phyloP scores from a whole-genome alignment of 2,329 filamentous ascomycete species.

The Scedosporium apiospermum region DNA sequence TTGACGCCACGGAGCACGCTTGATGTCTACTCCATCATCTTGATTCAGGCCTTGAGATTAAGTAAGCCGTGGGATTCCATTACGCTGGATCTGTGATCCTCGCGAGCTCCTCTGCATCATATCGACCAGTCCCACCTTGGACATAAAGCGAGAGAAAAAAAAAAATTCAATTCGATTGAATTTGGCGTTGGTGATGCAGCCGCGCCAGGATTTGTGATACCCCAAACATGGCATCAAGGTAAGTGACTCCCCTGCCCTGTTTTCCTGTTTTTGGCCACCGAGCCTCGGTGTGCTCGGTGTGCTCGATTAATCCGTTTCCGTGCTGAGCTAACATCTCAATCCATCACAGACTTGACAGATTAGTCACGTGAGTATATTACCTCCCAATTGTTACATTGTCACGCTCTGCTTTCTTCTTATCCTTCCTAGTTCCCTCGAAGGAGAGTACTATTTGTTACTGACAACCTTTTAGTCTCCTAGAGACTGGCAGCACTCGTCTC shows the following conservation, averaged over 20 bases:
- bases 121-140: background rate
- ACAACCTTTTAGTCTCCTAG: constrained; percentile 59
- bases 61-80: background rate
- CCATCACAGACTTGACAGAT: constrained; percentile 59
- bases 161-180: background rate
- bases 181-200: constrained; percentile 1
- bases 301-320: constrained; percentile 3
- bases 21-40: background rate
- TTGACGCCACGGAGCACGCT: background rate
- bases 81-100: background rate
- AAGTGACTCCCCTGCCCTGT: constrained; percentile 12
- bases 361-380: constrained; percentile 65
- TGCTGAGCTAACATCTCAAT: background rate
- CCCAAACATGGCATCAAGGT: constrained; percentile 49
- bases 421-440: background rate
- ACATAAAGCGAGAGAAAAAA: background rate
- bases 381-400: background rate
- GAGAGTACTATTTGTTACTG: background rate
- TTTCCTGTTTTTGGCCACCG: background rate
- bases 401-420: background rate
- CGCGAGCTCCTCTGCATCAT: background rate
- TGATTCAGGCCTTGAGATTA: background rate
- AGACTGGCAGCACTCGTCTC: constrained; percentile 91
- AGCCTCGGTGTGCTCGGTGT: background rate
- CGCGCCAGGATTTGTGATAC: constrained; percentile 14